phyloP scores from a whole-genome alignment of 1,284 basidiomycete species.

The Ustilago tritici region DNA sequence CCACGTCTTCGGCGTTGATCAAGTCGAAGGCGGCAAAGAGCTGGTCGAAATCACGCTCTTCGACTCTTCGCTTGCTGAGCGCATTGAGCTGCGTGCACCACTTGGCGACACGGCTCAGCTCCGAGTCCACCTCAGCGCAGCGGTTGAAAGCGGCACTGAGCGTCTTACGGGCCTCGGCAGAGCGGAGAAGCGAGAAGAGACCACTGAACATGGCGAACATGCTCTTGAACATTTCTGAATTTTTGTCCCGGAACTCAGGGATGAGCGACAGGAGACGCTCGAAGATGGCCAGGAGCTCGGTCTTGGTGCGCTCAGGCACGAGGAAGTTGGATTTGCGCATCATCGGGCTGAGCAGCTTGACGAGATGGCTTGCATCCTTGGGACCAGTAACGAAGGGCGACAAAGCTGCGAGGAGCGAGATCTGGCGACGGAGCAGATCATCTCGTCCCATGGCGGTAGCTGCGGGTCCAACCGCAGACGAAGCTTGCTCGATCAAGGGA shows the following conservation, averaged over 20 bases:
- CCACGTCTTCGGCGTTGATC: conserved; percentile 78
- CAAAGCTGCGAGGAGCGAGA: conserved; percentile 82
- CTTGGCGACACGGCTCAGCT: conserved; percentile 43
- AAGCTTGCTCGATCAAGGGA: conserved; percentile 54
- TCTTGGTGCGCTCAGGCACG: conserved; percentile 88
- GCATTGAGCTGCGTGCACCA: conserved; percentile 77
- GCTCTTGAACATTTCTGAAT: conserved; percentile 46
- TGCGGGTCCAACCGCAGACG: conserved; percentile 76
- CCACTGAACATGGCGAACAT: conserved; percentile 60
- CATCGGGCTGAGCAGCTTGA: conserved; percentile 82
- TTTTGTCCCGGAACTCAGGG: conserved; percentile 73
- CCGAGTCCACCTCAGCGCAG: conserved; percentile 55
- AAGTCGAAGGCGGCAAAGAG: conserved; percentile 82
- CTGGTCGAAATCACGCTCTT: conserved; percentile 93
- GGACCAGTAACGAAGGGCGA: conserved; percentile 81
- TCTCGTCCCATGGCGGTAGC: conserved; percentile 74
- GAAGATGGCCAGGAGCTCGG: conserved; percentile 83
- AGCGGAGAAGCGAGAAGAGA: conserved; percentile 60
- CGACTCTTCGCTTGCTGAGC: conserved; percentile 82
- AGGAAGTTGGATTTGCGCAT: conserved; percentile 81
- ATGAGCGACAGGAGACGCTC: conserved; percentile 80
- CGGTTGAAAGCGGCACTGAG: conserved; percentile 60
- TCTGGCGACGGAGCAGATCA: conserved; percentile 84
- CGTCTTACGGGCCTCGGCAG: conserved; percentile 43
- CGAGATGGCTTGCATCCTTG: conserved; percentile 80